phyloP scores from a whole-genome alignment of 169 alveolate species.

The Cryptosporidium viatorum region DNA sequence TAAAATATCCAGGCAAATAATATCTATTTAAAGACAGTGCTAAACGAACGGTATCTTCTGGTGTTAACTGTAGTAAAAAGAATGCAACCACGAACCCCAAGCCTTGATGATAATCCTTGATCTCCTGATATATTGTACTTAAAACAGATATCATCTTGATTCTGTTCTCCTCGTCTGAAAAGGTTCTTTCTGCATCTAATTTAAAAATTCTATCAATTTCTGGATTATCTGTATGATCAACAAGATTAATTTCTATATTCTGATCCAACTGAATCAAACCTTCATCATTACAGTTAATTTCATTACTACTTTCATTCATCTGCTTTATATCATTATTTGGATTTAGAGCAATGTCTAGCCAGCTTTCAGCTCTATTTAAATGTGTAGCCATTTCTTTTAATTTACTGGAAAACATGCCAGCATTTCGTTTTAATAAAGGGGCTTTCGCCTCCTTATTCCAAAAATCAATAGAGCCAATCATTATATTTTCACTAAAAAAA shows the following conservation, averaged over 20 bases:
- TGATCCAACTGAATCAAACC: slow-evolving; percentile 8
- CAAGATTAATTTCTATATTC: slow-evolving; percentile 3
- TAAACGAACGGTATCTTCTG: slow-evolving; percentile 76
- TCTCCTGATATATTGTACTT: slow-evolving; percentile 74
- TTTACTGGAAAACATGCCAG: slow-evolving; percentile 49
- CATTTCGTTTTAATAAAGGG: slow-evolving; percentile 79
- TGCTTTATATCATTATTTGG: background rate
- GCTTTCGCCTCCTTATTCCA: slow-evolving; percentile 81
- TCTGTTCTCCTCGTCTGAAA: slow-evolving; percentile 70
- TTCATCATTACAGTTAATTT: background rate
- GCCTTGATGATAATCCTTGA: slow-evolving; percentile 81
- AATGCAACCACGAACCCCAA: slow-evolving; percentile 81
- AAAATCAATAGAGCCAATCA: slow-evolving; percentile 76
- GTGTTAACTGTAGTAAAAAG: slow-evolving; percentile 75
- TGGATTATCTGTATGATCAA: slow-evolving; percentile 70
- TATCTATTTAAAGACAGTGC: slow-evolving; percentile 76
- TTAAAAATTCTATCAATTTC: slow-evolving; percentile 76
- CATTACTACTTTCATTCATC: background rate
- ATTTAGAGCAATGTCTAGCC: slow-evolving; percentile 74
- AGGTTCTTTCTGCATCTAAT: slow-evolving; percentile 81
- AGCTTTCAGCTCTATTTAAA: slow-evolving; percentile 67
- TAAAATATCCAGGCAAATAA: slow-evolving; percentile 80
- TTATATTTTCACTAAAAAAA: slow-evolving; percentile 19
- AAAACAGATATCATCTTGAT: slow-evolving; percentile 66
- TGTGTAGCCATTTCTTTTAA: slow-evolving; percentile 58